These are phyloP conservation scores for Euphorbia celastroides DNA, from an alignment of 441 rosid species.

Conservation along the genomic window DNA sequence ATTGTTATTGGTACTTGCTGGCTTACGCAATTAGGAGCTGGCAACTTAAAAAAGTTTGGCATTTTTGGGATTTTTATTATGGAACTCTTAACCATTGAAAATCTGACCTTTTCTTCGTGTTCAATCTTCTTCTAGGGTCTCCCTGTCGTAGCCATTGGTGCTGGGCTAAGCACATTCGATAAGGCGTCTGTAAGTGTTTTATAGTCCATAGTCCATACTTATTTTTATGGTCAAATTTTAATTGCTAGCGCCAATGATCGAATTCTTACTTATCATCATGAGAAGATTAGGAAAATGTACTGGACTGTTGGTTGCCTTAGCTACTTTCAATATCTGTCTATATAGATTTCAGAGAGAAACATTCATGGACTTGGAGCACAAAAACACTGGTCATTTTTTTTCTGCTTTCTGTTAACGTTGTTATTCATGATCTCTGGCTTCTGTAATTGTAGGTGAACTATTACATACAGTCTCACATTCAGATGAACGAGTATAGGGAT, in stretches of 20 bases:
- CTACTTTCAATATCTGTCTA: neutral
- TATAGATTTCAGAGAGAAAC: neutral
- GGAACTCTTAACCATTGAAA: neutral
- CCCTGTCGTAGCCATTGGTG: slow-evolving; percentile 80
- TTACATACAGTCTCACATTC: slow-evolving; percentile 91
- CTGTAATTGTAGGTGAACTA: slow-evolving; percentile 51
- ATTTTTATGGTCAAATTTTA: neutral
- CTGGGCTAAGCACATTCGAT: slow-evolving; percentile 79
- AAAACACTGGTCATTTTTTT: neutral
- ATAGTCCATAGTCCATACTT: neutral
- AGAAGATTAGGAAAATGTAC: neutral
- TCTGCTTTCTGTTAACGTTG: neutral
- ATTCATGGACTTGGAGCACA: neutral
- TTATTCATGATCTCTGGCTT: neutral
- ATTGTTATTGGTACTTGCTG: neutral
- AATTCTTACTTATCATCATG: neutral
- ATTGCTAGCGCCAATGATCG: neutral
- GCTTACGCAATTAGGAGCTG: too few relatives aligned
- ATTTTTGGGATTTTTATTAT: neutral
- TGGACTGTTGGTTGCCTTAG: neutral
- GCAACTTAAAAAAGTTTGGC: too few relatives aligned
- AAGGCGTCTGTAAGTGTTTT: slow-evolving; percentile 82
- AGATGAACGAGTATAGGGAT: slow-evolving; percentile 91
- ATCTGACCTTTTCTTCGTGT: slow-evolving; percentile 7
- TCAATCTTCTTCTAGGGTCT: slow-evolving; percentile 57